A percentile compares a stretch with the other conserved stretches of the same genome.
Evolutionary conservation across 139 green algal genomes (phyloP).

Genomic region (Nannochloris sp.): DNA sequence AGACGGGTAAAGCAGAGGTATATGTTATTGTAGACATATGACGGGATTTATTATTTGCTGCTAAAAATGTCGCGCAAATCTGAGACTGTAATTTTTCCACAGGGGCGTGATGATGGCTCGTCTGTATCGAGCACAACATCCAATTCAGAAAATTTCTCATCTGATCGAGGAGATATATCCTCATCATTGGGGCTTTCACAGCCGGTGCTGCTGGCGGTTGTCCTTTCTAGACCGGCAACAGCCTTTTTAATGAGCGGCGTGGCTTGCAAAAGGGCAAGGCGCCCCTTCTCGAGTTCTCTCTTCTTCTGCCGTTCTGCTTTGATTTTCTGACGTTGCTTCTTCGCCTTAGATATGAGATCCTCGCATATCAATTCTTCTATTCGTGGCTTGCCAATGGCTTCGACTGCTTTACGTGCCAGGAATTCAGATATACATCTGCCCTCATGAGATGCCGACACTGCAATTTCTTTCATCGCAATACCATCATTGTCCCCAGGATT

Average conservation of each 20-base stretch:
- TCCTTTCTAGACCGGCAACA: not conserved
- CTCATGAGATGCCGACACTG: not conserved
- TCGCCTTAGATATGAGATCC: conserved; percentile 12
- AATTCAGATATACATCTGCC: conserved; percentile 9
- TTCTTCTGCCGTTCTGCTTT: not conserved
- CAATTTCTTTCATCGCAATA: not conserved
- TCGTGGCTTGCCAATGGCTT: conserved; percentile 10
- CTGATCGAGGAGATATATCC: too few relatives aligned
- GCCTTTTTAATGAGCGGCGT: conserved; percentile 9
- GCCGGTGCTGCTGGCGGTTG: not conserved
- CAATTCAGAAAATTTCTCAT: too few relatives aligned
- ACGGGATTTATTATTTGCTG: conserved; percentile 4
- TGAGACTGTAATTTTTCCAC: conserved; percentile 5
- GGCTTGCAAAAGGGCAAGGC: not conserved
- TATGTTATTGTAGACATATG: conserved; percentile 89
- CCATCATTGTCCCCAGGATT: not conserved
- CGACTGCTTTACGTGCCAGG: conserved; percentile 9
- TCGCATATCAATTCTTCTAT: conserved; percentile 25
- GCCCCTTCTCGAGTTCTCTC: not conserved
- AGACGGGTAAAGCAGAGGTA: conserved; percentile 47
- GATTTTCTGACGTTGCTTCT: conserved; percentile 10
- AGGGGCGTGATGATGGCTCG: too few relatives aligned
- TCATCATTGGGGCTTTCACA: not conserved
- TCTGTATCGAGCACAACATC: too few relatives aligned
- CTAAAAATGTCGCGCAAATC: conserved; percentile 16